phyloP scores from a whole-genome alignment of 495 filamentous ascomycete species.

The Lindgomyces ingoldianus region DNA sequence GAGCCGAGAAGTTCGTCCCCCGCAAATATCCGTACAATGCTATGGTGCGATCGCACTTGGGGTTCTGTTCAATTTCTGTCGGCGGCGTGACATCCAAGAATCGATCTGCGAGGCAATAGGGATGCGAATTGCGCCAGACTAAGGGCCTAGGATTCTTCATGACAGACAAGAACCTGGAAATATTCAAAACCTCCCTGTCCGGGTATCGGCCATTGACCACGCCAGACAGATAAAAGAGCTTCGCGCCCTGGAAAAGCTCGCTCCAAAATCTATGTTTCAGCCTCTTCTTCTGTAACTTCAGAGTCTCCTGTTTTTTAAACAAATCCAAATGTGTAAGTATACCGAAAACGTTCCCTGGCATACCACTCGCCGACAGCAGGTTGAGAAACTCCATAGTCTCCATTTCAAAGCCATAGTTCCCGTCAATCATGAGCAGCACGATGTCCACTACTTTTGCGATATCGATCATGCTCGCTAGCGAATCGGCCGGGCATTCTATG shows the following conservation, averaged over 20 bases:
- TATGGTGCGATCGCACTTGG: slow-evolving; percentile 85
- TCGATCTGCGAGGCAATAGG: slow-evolving; percentile 88
- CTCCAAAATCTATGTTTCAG: slow-evolving; percentile 95
- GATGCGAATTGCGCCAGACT: slow-evolving; percentile 95
- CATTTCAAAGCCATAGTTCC: slow-evolving; percentile 99
- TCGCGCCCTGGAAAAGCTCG: slow-evolving; percentile 93
- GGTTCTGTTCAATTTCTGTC: slow-evolving; percentile 79
- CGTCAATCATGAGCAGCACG: slow-evolving; percentile 94
- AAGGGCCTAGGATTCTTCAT: slow-evolving; percentile 98
- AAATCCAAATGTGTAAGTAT: slow-evolving; percentile 95
- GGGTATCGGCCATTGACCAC: slow-evolving; percentile 96
- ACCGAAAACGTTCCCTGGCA: slow-evolving; percentile 98
- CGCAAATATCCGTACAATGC: slow-evolving; percentile 91
- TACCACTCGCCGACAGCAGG: slow-evolving; percentile 81
- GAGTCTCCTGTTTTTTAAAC: slow-evolving; percentile 85
- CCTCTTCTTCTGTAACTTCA: slow-evolving; percentile 90
- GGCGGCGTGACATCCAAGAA: slow-evolving; percentile 94
- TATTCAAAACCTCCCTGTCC: slow-evolving; percentile 92
- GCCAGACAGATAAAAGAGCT: slow-evolving; percentile 93
- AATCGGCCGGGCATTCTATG: slow-evolving; percentile 92
- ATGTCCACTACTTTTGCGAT: slow-evolving; percentile 96
- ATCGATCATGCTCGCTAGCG: slow-evolving; percentile 90
- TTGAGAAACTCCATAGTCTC: slow-evolving; percentile 99
- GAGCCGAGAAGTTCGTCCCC: slow-evolving; percentile 90
- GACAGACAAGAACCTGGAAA: slow-evolving; percentile 89